phyloP scores from a whole-genome alignment of 2,329 filamentous ascomycete genomes.

The Verticillium nonalfalfae region DNA sequence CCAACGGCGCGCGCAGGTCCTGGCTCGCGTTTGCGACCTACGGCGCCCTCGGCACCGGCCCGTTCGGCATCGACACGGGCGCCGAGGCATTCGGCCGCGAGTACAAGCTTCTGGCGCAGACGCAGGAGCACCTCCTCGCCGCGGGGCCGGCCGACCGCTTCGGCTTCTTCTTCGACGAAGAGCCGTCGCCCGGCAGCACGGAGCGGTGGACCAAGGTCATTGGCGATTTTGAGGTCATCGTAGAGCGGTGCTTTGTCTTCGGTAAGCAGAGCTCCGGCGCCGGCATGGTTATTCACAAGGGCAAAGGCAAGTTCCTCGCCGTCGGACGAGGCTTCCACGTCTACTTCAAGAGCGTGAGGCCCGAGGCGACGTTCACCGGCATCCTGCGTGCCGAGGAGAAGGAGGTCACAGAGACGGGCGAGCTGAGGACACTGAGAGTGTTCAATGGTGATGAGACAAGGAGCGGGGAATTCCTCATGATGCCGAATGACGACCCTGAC shows the following conservation, averaged over 20 bases:
- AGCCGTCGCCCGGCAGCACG: conserved; percentile 12
- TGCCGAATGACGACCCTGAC: conserved; percentile 50
- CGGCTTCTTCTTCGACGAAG: conserved; percentile 31
- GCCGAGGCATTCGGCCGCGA: conserved; percentile 20
- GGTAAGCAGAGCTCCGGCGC: conserved; percentile 28
- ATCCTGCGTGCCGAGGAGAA: conserved; percentile 29
- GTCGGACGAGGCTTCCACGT: conserved; percentile 32
- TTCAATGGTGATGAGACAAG: conserved; percentile 35
- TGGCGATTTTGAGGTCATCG: conserved; percentile 24
- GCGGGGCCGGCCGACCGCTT: conserved; percentile 23
- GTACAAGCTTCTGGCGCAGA: conserved; percentile 23
- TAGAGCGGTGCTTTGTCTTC: conserved; percentile 33
- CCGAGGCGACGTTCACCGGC: conserved; percentile 27
- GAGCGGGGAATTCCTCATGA: conserved; percentile 39
- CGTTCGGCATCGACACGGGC: conserved; percentile 32
- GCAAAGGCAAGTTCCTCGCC: conserved; percentile 24
- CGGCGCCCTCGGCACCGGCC: conserved; percentile 26
- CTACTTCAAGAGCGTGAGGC: conserved; percentile 20
- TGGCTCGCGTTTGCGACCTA: conserved; percentile 35
- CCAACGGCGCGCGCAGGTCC: conserved; percentile 32
- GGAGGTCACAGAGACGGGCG: conserved; percentile 24
- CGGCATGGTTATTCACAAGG: conserved; percentile 30
- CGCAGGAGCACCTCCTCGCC: conserved; percentile 18
- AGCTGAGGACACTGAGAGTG: conserved; percentile 22
- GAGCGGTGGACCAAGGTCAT: conserved; percentile 21